Evolutionary conservation across 2,329 filamentous ascomycete genomes (phyloP).

Genomic region (Xylariaceae sp.): DNA sequence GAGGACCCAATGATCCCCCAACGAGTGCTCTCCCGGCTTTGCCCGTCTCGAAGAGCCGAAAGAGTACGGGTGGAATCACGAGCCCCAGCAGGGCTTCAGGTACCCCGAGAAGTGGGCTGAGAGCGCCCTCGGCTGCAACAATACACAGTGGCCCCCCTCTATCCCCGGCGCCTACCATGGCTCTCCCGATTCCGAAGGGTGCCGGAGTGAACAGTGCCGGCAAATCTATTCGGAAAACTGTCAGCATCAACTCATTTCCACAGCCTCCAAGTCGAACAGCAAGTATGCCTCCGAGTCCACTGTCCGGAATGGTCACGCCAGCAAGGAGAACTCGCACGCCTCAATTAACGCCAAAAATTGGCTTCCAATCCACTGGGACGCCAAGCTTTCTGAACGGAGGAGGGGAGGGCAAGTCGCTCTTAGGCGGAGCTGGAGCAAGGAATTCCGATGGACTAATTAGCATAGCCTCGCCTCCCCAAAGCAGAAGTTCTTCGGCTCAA

Average conservation of each 20-base stretch:
- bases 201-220: conserved; percentile 62
- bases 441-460: conserved; percentile 78
- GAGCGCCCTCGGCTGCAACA: conserved; percentile 62
- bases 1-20: conserved; percentile 73
- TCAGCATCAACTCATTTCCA: conserved; percentile 93
- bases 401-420: conserved; percentile 76
- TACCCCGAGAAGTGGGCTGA: conserved; percentile 63
- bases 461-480: conserved; percentile 82
- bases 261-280: conserved; percentile 77
- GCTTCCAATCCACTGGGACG: conserved; percentile 57
- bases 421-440: conserved; percentile 63
- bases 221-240: conserved; percentile 80
- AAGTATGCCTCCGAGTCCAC: conserved; percentile 68
- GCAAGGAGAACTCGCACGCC: conserved; percentile 61
- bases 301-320: conserved; percentile 53
- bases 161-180: conserved; percentile 57
- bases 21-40: conserved; percentile 75
- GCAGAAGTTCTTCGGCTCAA: conserved; percentile 88
- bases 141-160: conserved; percentile 53
- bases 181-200: conserved; percentile 62
- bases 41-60: conserved; percentile 74
- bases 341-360: conserved; percentile 57
- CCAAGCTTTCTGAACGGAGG: conserved; percentile 81
- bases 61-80: conserved; percentile 61
- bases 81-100: conserved; percentile 50